Evolutionary conservation across 257 asterid genomes (phyloP).

Genomic region (Solanum pinnatisectum): DNA sequence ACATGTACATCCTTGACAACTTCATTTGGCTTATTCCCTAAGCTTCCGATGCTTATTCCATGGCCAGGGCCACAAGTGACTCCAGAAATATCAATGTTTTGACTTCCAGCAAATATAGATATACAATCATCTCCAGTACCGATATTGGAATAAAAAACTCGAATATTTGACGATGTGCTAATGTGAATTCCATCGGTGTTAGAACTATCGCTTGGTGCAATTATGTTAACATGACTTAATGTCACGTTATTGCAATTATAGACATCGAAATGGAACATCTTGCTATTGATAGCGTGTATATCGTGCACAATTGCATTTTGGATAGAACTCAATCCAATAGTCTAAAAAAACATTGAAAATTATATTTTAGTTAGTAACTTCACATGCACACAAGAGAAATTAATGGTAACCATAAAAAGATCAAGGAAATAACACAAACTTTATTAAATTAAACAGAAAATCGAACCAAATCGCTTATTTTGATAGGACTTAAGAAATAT

Average conservation of each 20-base stretch:
- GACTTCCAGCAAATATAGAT: background rate
- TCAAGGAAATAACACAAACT: no score
- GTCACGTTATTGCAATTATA: background rate
- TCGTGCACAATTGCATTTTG: background rate
- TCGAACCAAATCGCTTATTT: no score
- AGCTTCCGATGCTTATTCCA: background rate
- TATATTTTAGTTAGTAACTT: background rate
- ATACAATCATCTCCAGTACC: background rate
- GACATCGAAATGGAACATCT: background rate
- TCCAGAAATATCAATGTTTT: background rate
- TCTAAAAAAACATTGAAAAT: background rate
- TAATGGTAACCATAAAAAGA: no score
- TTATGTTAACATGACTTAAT: background rate
- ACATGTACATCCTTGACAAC: no score
- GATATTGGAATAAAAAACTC: no score
- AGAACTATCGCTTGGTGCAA: background rate
- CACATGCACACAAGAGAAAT: no score
- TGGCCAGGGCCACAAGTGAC: background rate
- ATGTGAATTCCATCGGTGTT: background rate
- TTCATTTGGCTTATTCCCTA: background rate
- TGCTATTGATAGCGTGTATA: background rate
- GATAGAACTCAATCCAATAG: background rate
- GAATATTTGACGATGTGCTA: background rate
- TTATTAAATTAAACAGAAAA: no score
- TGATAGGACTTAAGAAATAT: no score